Percentiles rank a stretch among this genome's conserved stretches.
phyloP scores from a whole-genome alignment of 106 monocot species.

The Gastrodia elata region DNA sequence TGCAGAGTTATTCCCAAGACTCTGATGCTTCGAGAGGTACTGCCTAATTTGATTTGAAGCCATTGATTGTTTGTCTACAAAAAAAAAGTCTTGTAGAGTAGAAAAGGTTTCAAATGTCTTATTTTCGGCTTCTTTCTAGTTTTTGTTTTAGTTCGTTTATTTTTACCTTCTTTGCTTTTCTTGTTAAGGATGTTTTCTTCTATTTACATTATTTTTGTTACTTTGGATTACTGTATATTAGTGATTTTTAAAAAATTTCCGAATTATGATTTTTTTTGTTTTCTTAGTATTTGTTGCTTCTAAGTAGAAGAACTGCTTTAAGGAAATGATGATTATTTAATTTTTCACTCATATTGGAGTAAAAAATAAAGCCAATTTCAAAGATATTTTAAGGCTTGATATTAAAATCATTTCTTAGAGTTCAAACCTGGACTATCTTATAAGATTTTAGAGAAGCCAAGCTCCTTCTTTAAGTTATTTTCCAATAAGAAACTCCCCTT shows the following conservation, averaged over 20 bases:
- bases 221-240: not conserved
- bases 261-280: not conserved
- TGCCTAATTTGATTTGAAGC: conserved; percentile 3
- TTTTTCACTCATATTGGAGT: not conserved
- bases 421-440: not conserved
- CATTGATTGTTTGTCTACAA: not conserved
- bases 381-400: not conserved
- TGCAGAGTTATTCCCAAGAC: conserved; percentile 94
- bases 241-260: not conserved
- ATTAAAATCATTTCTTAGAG: not conserved
- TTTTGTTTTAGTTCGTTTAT: not conserved
- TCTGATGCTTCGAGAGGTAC: conserved; percentile 89
- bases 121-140: not conserved
- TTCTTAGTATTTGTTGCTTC: not conserved
- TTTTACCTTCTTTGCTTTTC: not conserved
- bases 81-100: not conserved
- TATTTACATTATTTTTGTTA: not conserved
- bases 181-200: not conserved
- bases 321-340: not conserved
- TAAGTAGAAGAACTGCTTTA: not conserved
- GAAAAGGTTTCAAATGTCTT: not conserved
- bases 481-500: not conserved
- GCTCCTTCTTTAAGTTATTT: not conserved
- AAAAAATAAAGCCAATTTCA: not conserved
- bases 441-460: too few species aligned